Evolutionary conservation across 1,139 yeast species (phyloP).

Genomic region (Scheffersomyces stambukii): DNA sequence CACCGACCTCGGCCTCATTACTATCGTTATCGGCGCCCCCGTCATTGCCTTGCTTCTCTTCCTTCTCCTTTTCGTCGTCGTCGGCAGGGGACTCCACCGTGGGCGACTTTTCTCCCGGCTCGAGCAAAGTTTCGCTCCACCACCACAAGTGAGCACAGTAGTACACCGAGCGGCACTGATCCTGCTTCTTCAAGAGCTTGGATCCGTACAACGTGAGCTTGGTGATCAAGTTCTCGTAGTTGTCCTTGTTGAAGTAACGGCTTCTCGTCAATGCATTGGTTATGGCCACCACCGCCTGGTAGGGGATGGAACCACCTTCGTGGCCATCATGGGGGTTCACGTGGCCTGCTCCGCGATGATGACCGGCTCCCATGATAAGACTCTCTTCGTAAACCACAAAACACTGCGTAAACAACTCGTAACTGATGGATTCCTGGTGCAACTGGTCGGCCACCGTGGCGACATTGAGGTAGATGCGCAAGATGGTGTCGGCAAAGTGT

Average conservation of each 20-base stretch:
- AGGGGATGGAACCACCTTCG: conserved; percentile 33
- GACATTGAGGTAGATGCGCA: conserved; percentile 49
- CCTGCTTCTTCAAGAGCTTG: conserved; percentile 83
- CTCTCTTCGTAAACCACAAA: conserved; percentile 86
- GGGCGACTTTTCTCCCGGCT: conserved; percentile 21
- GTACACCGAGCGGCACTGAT: conserved; percentile 89
- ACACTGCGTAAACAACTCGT: conserved; percentile 86
- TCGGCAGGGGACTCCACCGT: conserved; percentile 34
- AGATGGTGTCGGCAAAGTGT: conserved; percentile 43
- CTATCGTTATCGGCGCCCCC: conserved; percentile 5
- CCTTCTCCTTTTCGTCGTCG: conserved; percentile 25
- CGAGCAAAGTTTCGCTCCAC: conserved; percentile 56
- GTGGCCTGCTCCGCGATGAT: conserved; percentile 8
- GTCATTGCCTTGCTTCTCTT: conserved; percentile 3
- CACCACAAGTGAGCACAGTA: conserved; percentile 92
- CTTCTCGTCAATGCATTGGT: conserved; percentile 61
- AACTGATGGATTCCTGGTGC: conserved; percentile 51
- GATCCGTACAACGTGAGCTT: conserved; percentile 87
- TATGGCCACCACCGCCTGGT: conserved; percentile 40
- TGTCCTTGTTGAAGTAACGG: conserved; percentile 55
- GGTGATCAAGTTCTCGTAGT: conserved; percentile 76
- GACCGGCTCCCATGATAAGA: conserved; percentile 18
- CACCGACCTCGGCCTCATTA: conserved; percentile 7
- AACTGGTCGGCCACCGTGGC: conserved; percentile 78
- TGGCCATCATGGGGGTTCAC: conserved; percentile 35